Percentiles rank a stretch among this genome's conserved stretches.
Evolutionary conservation across 441 rosid species (phyloP).

Genomic region (Iberis amara): DNA sequence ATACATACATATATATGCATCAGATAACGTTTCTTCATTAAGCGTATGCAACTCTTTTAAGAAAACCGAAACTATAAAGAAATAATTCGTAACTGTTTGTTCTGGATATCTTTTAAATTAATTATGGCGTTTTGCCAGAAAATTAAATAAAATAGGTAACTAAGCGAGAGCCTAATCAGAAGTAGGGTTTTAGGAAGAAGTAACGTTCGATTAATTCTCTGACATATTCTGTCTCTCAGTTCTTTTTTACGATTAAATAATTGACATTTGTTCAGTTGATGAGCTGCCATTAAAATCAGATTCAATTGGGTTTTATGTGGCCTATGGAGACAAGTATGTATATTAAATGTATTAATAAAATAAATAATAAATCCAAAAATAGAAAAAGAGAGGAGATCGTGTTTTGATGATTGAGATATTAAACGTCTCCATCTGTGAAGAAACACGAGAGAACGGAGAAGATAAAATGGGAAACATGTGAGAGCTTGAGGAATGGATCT

Average conservation of each 20-base stretch:
- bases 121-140: background rate
- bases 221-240: constrained; percentile 1
- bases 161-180: background rate
- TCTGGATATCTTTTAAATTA: background rate
- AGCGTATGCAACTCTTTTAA: constrained; percentile 9
- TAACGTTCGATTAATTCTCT: constrained; percentile 9
- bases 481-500: constrained; percentile 31
- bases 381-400: constrained; percentile 18
- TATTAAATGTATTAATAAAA: background rate
- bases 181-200: constrained; percentile 1
- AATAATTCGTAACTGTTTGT: too few species aligned
- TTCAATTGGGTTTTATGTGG: background rate
- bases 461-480: constrained; percentile 35
- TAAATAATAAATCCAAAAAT: constrained; percentile 8
- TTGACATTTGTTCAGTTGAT: constrained; percentile 2
- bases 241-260: too few species aligned
- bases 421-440: constrained; percentile 35
- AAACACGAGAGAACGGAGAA: constrained; percentile 36
- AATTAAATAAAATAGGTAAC: background rate
- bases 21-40: too few species aligned
- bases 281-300: constrained; percentile 7
- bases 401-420: constrained; percentile 23
- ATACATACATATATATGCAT: too few species aligned
- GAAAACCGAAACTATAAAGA: constrained; percentile 19
- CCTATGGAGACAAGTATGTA: background rate